These are phyloP conservation scores for Diversispora eburnea DNA, from an alignment of 192 early-diverging fungal genomes.

Conservation along the genomic window DNA sequence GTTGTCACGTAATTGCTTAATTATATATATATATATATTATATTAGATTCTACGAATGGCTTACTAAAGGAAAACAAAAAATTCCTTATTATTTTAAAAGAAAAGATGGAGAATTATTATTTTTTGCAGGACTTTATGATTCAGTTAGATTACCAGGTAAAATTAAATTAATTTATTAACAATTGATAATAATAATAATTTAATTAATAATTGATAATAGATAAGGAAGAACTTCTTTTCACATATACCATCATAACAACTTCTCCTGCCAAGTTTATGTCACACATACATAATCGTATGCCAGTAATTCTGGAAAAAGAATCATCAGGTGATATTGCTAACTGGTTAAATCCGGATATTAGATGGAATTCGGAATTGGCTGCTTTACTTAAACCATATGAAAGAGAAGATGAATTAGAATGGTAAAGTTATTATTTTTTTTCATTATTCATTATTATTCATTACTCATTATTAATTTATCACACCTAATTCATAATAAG, in stretches of 20 bases:
- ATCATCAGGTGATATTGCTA: slow-evolving; percentile 33
- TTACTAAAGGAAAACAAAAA: slow-evolving; percentile 43
- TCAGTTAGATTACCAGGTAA: slow-evolving; percentile 36
- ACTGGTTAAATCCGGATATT: slow-evolving; percentile 47
- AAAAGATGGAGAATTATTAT: slow-evolving; percentile 45
- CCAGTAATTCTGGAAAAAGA: slow-evolving; percentile 51
- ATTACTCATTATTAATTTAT: too few relatives aligned
- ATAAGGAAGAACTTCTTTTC: slow-evolving; percentile 34
- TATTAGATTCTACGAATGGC: slow-evolving; percentile 56
- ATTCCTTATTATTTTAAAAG: slow-evolving; percentile 47
- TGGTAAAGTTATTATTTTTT: not conserved
- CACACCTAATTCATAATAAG: too few relatives aligned
- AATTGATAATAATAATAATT: too few relatives aligned
- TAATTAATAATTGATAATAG: not conserved
- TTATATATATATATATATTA: too few relatives aligned
- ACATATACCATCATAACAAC: slow-evolving; percentile 56
- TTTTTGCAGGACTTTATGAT: slow-evolving; percentile 52
- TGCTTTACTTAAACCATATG: slow-evolving; percentile 44
- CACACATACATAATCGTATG: slow-evolving; percentile 57
- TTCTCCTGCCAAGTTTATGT: slow-evolving; percentile 35
- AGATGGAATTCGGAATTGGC: slow-evolving; percentile 38
- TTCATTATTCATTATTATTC: too few relatives aligned
- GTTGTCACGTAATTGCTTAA: not conserved
- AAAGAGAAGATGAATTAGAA: slow-evolving; percentile 38
- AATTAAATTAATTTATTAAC: not conserved